Evolutionary conservation across 768 basidiomycete genomes (phyloP).

Genomic region (Xerocomus brunneocitrinus): DNA sequence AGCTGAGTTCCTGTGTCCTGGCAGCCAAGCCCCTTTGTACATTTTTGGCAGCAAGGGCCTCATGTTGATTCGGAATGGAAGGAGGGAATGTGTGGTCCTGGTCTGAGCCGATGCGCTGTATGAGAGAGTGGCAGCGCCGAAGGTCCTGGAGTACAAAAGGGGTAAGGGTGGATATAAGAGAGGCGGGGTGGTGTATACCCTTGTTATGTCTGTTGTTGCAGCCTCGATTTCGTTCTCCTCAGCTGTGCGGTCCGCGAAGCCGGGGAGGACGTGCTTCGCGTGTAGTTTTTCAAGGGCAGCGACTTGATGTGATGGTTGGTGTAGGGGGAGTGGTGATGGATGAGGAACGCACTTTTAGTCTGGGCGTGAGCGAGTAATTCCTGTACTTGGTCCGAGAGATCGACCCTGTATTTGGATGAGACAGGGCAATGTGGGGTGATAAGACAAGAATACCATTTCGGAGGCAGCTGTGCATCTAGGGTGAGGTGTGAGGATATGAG

Average conservation of each 20-base stretch:
- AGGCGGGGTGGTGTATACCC: constrained; percentile 42
- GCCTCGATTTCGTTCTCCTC: constrained; percentile 94
- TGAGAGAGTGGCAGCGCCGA: constrained; percentile 42
- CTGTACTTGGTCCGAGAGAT: constrained; percentile 86
- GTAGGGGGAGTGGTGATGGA: constrained; percentile 4
- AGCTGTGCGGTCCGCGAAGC: constrained; percentile 89
- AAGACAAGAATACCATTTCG: constrained; percentile 62
- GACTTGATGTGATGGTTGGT: constrained; percentile 48
- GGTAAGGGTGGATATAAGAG: constrained; percentile 8
- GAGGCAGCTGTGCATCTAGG: constrained; percentile 64
- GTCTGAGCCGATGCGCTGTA: constrained; percentile 64
- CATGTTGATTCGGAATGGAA: constrained; percentile 41
- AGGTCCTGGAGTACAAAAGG: constrained; percentile 29
- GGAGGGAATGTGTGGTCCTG: constrained; percentile 65
- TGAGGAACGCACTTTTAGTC: constrained; percentile 64
- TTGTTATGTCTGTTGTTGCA: constrained; percentile 82
- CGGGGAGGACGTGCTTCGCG: constrained; percentile 92
- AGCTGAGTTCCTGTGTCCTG: constrained; percentile 90
- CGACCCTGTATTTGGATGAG: constrained; percentile 61
- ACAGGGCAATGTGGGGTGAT: constrained; percentile 2
- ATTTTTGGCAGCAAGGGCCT: constrained; percentile 77
- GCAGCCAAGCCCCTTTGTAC: constrained; percentile 95
- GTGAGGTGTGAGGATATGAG: constrained; percentile 56
- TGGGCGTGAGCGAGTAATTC: constrained; percentile 64
- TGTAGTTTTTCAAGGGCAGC: constrained; percentile 89